Base-by-base conservation (phyloP, 345 rosid species). In the Citrus sinensis region DNA sequence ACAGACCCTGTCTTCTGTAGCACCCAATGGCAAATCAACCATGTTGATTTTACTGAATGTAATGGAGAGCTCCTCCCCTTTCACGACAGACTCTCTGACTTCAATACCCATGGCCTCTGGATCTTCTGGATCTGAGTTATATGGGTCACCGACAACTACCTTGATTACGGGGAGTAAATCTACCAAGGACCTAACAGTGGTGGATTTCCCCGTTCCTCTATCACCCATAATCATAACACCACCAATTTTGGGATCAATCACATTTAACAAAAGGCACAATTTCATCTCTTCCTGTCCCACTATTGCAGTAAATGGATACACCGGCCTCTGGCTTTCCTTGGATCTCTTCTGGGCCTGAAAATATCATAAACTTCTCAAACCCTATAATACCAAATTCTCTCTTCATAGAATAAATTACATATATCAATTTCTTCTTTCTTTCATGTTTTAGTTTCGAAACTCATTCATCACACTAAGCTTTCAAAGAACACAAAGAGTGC, bases 251-350 rank as follows among this genome's bases (percentile, higher is more conserved):
- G 98, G 98, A 84, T 96, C 99, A 35, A 93, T 96, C 80, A 96
- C 99, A 76, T 93, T 93, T 49, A 95, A 80, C 75, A 96, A 60
- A 76, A 96, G 98, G 81, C 99, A 96, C 11, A 95, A 79, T 78
- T 93, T 95, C 98, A 95, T 93, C 92, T 95, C 98, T 75, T 95
- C 98, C 82, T 95, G 97, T 77, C 98, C 98, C 42, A 95, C 98
- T 67, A 95, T 92, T 58, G 98, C 98, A 16, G 97, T 90, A 78
- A 95, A 95, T 8, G 98, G 98, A 85, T 86, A 95, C 9, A 93
- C 98, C 0, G 98, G 97, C 70, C 98, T 90, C 78, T 89, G 95
- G 81, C 76, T 95, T 66, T 92, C 94, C 82, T 89, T 94, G 34
- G 82, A 88, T 68, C 83, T 69, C 86, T 90, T 88, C 86, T 79